These are phyloP conservation scores for Trametes maxima DNA, from an alignment of 768 basidiomycete genomes.

Conservation along the genomic window DNA sequence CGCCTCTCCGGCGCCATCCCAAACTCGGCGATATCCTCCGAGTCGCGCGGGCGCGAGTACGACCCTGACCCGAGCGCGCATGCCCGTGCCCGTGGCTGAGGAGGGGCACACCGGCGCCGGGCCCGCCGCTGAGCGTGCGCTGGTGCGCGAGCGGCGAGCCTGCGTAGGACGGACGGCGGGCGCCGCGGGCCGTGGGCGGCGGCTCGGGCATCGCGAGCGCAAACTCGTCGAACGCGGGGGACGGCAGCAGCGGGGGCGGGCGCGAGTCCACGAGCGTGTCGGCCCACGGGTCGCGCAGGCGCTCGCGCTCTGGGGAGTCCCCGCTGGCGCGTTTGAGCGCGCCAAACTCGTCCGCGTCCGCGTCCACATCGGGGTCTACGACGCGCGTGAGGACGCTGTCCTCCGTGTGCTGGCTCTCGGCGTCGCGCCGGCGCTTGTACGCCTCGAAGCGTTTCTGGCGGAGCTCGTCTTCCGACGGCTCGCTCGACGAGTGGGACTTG, in stretches of 20 bases:
- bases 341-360: conserved; percentile 24
- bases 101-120: conserved; percentile 36
- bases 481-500: conserved; percentile 18
- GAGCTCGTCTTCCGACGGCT: conserved; percentile 43
- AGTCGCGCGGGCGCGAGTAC: conserved; percentile 6
- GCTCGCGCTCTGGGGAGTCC: conserved; percentile 9
- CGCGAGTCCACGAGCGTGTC: no score
- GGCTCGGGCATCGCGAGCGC: no score
- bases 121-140: conserved; percentile 31
- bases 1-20: no score
- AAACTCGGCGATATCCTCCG: no score
- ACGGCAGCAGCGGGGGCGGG: no score
- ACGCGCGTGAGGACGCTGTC: conserved; percentile 38
- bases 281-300: conserved; percentile 11
- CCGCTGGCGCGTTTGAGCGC: background rate
- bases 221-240: no score
- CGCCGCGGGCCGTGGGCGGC: no score
- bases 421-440: conserved; percentile 37
- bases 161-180: conserved; percentile 9
- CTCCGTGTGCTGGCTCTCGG: conserved; percentile 37
- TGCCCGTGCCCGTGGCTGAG: no score
- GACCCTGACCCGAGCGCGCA: conserved; percentile 29
- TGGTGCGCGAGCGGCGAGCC: conserved; percentile 25
- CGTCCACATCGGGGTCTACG: conserved; percentile 26
- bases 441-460: conserved; percentile 42